Evolutionary conservation across 441 rosid genomes (phyloP), one percentile per base, ranked within the genome.

Genomic region (Populus hybrid): DNA sequence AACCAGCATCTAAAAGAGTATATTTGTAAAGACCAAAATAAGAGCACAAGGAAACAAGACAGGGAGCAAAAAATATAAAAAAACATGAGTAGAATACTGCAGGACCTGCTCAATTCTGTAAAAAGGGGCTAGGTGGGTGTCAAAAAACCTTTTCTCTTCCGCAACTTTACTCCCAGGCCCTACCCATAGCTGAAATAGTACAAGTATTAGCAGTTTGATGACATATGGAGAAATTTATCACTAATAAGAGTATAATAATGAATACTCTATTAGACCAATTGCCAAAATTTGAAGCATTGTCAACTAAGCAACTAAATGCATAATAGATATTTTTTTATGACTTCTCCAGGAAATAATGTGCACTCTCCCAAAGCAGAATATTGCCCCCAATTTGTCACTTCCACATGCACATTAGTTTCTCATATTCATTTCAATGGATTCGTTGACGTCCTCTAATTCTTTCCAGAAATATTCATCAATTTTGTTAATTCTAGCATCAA

Each of bases 81-180:
- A 1, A 23, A 14, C 53, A 61, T 4, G 64, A 29, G 28, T 64
- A 24, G 75, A 56, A 74, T 72, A 53, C 61, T 53, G 69, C n/a
- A 63, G 73, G 79, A 96, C 99, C 99, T 96, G 97, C 87, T 96
- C 97, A 73, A 94, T 96, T 89, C 99, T 89, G 88, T 96, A 96
- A 84, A 96, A 96, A 56, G 99, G 98, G 42, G 98, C 94, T 36
- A 96, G 90, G 79, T 92, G 96, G 81, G 82, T 88, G 87, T 96
- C 98, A 80, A 96, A 96, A 87, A 91, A 96, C 33, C 70, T 88
- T 80, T 96, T 96, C 88, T 96, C 97, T 83, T 86, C 92, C 26
- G 98, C 98, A 83, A 94, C 98, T 88, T 80, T 92, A 84, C 99
- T 96, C 75, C 99, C n/a, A n/a, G n/a, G n/a, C n/a, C n/a, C n/a